Evolutionary conservation across 169 alveolate species (phyloP).

Genomic region (Toxoplasma gondii): DNA sequence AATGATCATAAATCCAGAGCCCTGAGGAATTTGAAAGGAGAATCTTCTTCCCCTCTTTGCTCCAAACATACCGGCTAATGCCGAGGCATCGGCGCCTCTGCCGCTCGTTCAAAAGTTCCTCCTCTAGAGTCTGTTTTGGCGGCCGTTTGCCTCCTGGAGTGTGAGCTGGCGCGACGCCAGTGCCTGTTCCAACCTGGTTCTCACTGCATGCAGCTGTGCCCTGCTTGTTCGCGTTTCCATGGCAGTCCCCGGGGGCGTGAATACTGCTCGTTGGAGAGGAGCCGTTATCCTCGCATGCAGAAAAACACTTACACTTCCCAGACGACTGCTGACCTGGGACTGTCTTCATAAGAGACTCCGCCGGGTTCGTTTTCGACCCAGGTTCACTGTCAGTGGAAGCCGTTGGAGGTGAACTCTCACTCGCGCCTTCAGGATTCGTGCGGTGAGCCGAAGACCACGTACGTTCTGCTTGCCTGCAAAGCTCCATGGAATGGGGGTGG

Average conservation of each 20-base stretch:
- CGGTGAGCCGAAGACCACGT: not conserved
- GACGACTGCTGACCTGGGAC: not conserved
- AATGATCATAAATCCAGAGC: not conserved
- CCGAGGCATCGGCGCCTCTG: slow-evolving; percentile 36
- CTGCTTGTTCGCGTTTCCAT: not conserved
- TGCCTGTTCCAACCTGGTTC: not conserved
- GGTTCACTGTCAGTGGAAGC: not conserved
- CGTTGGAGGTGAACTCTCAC: not conserved
- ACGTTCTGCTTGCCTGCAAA: not conserved
- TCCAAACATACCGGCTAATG: slow-evolving; percentile 14
- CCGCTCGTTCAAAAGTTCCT: slow-evolving; percentile 31
- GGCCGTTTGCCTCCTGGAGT: not conserved
- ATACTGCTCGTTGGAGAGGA: not conserved
- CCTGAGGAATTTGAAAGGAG: slow-evolving; percentile 13
- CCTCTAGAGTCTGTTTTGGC: slow-evolving; percentile 20
- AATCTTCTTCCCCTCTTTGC: not conserved
- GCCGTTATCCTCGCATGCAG: not conserved
- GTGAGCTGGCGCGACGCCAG: not conserved
- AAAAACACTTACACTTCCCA: too few relatives aligned
- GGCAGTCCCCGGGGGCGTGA: not conserved
- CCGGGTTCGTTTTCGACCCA: not conserved
- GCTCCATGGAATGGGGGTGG: not conserved
- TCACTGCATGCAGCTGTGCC: not conserved
- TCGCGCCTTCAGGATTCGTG: not conserved
- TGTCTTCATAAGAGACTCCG: not conserved